Evolutionary conservation across 2,329 filamentous ascomycete species (phyloP).

Genomic region (Magnaporthiopsis rhizophila): DNA sequence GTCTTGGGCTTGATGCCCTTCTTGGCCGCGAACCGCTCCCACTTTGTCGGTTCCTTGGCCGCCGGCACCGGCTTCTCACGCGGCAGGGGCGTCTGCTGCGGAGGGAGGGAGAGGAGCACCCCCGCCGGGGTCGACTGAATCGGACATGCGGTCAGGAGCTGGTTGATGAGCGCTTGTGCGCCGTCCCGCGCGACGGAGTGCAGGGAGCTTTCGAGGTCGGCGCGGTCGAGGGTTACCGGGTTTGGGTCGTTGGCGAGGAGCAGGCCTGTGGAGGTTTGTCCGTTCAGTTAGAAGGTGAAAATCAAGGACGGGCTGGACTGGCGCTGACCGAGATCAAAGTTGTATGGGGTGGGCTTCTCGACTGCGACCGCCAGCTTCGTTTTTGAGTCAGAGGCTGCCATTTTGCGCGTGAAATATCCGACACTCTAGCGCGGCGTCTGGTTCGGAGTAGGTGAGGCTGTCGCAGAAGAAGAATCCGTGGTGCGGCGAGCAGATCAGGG

Average conservation of each 20-base stretch:
- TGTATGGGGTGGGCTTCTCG: slow-evolving; percentile 81
- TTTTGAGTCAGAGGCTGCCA: slow-evolving; percentile 11
- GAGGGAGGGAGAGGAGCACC: slow-evolving; percentile 73
- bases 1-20: slow-evolving; percentile 92
- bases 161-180: slow-evolving; percentile 87
- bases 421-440: neutral
- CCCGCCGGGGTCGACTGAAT: slow-evolving; percentile 61
- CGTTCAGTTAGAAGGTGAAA: neutral
- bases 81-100: slow-evolving; percentile 62
- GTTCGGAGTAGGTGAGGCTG: neutral
- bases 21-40: slow-evolving; percentile 93
- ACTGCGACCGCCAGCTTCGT: slow-evolving; percentile 56
- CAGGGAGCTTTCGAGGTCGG: slow-evolving; percentile 58
- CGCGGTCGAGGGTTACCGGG: slow-evolving; percentile 53
- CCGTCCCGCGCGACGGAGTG: slow-evolving; percentile 74
- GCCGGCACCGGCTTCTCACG: slow-evolving; percentile 87
- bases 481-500: too few species aligned
- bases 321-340: slow-evolving; percentile 63
- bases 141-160: slow-evolving; percentile 82
- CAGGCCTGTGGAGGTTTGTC: slow-evolving; percentile 37
- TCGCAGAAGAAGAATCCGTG: neutral
- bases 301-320: too few species aligned
- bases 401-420: slow-evolving; percentile 1
- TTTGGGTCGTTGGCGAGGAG: slow-evolving; percentile 84
- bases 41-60: slow-evolving; percentile 78